These are phyloP conservation scores for Piper longum DNA, from an alignment of 164 flowering plant genomes.

Conservation along the genomic window DNA sequence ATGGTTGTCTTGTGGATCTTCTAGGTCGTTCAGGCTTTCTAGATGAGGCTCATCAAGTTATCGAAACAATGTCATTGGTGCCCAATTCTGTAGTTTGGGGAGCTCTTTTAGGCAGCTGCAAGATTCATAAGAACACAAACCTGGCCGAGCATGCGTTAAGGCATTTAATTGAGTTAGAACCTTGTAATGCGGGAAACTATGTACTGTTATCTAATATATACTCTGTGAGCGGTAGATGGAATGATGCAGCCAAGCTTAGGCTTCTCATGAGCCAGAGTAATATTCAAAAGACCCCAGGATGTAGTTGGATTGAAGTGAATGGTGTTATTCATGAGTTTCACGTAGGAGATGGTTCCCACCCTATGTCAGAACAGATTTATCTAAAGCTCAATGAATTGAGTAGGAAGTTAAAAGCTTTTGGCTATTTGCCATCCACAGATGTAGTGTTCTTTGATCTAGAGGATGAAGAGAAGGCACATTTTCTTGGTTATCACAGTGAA, in stretches of 20 bases:
- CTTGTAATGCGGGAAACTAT: constrained; percentile 21
- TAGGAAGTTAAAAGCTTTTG: constrained; percentile 12
- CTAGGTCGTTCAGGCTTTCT: constrained; percentile 21
- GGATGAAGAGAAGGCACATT: constrained; percentile 25
- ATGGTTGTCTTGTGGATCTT: constrained; percentile 27
- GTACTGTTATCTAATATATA: constrained; percentile 19
- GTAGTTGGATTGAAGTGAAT: constrained; percentile 21
- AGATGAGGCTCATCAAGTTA: constrained; percentile 17
- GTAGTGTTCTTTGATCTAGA: constrained; percentile 20
- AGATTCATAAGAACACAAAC: constrained; percentile 13
- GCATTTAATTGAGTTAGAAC: constrained; percentile 19
- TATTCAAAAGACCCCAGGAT: constrained; percentile 18
- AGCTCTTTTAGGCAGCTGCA: constrained; percentile 22
- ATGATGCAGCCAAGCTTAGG: constrained; percentile 20
- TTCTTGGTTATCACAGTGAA: constrained; percentile 22
- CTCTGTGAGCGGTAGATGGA: constrained; percentile 17
- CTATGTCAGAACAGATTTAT: constrained; percentile 14
- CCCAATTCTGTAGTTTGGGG: constrained; percentile 28
- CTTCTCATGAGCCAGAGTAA: constrained; percentile 10
- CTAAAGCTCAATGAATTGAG: constrained; percentile 17
- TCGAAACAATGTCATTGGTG: constrained; percentile 20
- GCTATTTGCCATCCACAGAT: constrained; percentile 17
- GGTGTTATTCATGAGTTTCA: constrained; percentile 21
- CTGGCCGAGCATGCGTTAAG: constrained; percentile 17
- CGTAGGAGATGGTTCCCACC: constrained; percentile 17